phyloP scores from a whole-genome alignment of 164 flowering plant species.

The Dillenia suffruticosa region DNA sequence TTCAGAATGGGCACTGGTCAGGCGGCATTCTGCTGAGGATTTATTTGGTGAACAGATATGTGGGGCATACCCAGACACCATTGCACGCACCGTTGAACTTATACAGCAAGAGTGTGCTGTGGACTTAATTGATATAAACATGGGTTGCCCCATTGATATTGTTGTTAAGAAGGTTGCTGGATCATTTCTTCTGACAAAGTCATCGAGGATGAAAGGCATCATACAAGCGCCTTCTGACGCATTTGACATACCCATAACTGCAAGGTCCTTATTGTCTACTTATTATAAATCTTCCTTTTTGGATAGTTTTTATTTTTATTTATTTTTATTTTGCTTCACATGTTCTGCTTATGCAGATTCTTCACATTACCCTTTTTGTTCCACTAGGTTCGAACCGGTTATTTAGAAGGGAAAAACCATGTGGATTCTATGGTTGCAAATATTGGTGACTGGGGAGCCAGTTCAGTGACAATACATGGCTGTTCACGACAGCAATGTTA shows the following conservation, averaged over 20 bases:
- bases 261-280: slow-evolving; percentile 51
- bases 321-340: background rate
- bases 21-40: slow-evolving; percentile 89
- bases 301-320: too few relatives aligned
- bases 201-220: slow-evolving; percentile 76
- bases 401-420: slow-evolving; percentile 86
- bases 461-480: slow-evolving; percentile 89
- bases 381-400: slow-evolving; percentile 84
- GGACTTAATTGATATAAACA: slow-evolving; percentile 96
- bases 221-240: slow-evolving; percentile 66
- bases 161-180: slow-evolving; percentile 98
- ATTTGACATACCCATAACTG: slow-evolving; percentile 69
- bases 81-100: slow-evolving; percentile 80
- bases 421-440: slow-evolving; percentile 79
- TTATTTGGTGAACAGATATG: slow-evolving; percentile 96
- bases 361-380: background rate
- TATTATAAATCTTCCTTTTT: too few relatives aligned
- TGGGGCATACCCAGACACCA: slow-evolving; percentile 92
- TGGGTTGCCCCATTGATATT: slow-evolving; percentile 99
- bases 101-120: slow-evolving; percentile 75
- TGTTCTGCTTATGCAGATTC: background rate
- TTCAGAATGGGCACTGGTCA: slow-evolving; percentile 94
- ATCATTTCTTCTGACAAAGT: slow-evolving; percentile 86
- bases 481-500: slow-evolving; percentile 96
- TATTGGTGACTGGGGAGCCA: slow-evolving; percentile 84